Evolutionary conservation across 768 basidiomycete species (phyloP).

Genomic region (Chiua virens): DNA sequence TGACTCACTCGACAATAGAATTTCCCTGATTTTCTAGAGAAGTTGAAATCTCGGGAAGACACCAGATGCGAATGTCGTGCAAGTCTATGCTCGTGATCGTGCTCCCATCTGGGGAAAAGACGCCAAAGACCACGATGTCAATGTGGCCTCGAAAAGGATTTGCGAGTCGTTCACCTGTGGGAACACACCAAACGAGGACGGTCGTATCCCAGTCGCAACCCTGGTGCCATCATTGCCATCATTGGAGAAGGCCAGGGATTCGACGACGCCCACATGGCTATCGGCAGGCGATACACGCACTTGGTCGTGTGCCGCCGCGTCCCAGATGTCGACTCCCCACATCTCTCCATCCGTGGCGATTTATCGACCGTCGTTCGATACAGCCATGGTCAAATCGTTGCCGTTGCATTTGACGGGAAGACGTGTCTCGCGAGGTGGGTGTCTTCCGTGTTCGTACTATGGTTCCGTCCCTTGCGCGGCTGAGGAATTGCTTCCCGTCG

Average conservation of each 20-base stretch:
- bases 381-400: background rate
- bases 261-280: background rate
- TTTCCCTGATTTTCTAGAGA: no score
- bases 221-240: background rate
- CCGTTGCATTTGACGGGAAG: background rate
- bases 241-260: background rate
- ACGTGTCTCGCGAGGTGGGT: background rate
- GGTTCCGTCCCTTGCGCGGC: background rate
- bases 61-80: background rate
- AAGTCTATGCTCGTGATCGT: background rate
- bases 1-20: background rate
- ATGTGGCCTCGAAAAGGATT: background rate
- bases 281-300: background rate
- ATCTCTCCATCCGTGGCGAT: slow-evolving; percentile 12
- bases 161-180: background rate
- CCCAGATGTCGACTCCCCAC: background rate
- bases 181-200: slow-evolving; percentile 1
- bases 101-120: slow-evolving; percentile 1
- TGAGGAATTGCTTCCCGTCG: slow-evolving; percentile 2
- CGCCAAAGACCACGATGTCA: background rate
- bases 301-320: background rate
- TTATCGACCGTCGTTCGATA: slow-evolving; percentile 10
- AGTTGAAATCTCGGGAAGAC: background rate
- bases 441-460: background rate
- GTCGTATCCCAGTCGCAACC: slow-evolving; percentile 7